phyloP scores from a whole-genome alignment of 2,329 filamentous ascomycete species.

The Sclerotinia borealis region DNA sequence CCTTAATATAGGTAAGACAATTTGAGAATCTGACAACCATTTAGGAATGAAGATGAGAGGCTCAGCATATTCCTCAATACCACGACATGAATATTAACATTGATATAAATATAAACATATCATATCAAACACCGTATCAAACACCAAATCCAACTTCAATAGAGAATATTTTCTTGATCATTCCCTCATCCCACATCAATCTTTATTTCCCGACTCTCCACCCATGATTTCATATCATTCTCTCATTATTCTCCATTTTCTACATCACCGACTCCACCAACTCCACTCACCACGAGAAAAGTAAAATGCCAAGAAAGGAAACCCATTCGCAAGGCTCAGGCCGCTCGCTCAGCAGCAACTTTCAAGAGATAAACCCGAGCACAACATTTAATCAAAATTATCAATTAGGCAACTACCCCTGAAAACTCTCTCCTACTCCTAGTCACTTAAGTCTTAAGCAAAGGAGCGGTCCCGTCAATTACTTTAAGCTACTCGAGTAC shows the following conservation, averaged over 20 bases:
- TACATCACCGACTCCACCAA: too few relatives aligned
- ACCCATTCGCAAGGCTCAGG: neutral
- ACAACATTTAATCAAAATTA: too few relatives aligned
- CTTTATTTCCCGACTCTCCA: neutral
- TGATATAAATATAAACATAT: too few relatives aligned
- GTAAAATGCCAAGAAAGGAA: too few relatives aligned
- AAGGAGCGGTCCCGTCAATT: neutral
- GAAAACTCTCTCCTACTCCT: neutral
- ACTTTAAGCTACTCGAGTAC: too few relatives aligned
- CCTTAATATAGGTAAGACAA: neutral
- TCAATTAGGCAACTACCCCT: constrained; percentile 1
- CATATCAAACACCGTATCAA: too few relatives aligned
- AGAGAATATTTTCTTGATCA: neutral
- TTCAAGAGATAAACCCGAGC: neutral
- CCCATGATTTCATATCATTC: neutral
- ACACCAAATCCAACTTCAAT: too few relatives aligned
- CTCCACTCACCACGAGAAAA: neutral
- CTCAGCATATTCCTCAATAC: neutral
- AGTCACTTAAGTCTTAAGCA: too few relatives aligned
- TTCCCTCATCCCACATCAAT: neutral
- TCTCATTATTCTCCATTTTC: neutral
- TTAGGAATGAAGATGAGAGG: neutral
- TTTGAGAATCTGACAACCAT: neutral
- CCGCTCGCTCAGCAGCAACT: too few relatives aligned
- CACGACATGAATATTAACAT: neutral